Base-by-base conservation (phyloP, 805 yeast genomes). In the Starmerella tilneyi region DNA sequence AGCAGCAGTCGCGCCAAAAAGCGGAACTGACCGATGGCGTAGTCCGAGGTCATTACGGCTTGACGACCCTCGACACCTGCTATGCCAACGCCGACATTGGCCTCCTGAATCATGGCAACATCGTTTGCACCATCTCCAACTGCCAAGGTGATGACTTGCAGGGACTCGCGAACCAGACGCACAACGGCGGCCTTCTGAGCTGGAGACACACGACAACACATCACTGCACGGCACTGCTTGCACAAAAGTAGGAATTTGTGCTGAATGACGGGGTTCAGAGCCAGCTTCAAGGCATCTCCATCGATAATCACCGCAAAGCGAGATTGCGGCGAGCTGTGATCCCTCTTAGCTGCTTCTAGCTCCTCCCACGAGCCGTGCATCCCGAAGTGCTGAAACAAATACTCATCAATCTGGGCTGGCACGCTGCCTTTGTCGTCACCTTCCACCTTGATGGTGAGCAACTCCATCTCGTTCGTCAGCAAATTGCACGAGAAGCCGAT, bases 41-140 rank as follows among this genome's bases (percentile, higher is more conserved):
- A 83, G 64, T 82, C 94, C 0, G 89, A 78, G 1, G 85, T 77
- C 94, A 82, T 82, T 6, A 77, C 92, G 2, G 94, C 94, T 57
- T 81, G 89, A 38, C 94, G 64, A 45, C 94, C 94, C 63, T 82
- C 94, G 57, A 80, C 89, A 52, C 94, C 94, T 3, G 88, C 89
- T 56, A 82, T 83, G 50, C 94, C 94, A 30, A 82, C 78, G 48
- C 94, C 94, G 19, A 82, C 79, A 60, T 83, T 79, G 4, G 94
- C 89, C 24, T 83, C 81, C 58, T 83, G 94, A 50, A 82, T 83
- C 94, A 82, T 82, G 9, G 94, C 84, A 35, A 82, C 94, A 62
- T 82, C 94, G 57, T 82, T 82, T 17, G 94, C 84, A 49, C 94
- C 94, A 60, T 82, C 94, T 30, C 94, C 94, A 59, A 82, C 78